Evolutionary conservation across 495 filamentous ascomycete genomes (phyloP).

Genomic region (Penicillium coprophilum): DNA sequence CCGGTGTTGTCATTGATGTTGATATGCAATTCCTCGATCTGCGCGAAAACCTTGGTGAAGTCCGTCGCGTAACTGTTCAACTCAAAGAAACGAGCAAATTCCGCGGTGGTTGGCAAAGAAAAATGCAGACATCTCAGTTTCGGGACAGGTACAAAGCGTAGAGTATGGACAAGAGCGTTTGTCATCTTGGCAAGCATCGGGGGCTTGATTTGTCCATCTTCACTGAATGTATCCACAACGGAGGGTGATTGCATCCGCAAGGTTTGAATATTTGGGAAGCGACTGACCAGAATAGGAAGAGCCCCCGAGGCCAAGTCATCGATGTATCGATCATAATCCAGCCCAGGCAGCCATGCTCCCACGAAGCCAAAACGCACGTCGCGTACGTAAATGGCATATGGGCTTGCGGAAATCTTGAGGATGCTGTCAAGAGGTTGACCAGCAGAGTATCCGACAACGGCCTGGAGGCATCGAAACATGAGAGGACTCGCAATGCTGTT

Average conservation of each 20-base stretch:
- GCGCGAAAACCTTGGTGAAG: neutral
- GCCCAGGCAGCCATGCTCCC: neutral
- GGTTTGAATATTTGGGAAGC: neutral
- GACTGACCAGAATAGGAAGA: neutral
- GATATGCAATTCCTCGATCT: neutral
- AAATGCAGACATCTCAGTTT: neutral
- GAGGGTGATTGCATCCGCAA: neutral
- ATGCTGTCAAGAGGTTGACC: neutral
- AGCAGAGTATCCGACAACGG: neutral
- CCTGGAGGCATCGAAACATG: neutral
- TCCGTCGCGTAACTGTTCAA: neutral
- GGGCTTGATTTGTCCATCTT: neutral
- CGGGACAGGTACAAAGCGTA: neutral
- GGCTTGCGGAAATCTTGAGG: neutral
- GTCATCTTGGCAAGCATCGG: neutral
- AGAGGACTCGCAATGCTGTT: neutral
- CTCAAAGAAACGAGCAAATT: slow-evolving; percentile 1
- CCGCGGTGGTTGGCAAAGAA: neutral
- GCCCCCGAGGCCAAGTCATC: neutral
- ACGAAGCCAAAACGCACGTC: neutral
- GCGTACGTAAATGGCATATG: neutral
- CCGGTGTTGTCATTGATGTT: neutral
- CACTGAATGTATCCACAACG: neutral
- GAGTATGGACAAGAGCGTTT: neutral
- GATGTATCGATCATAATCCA: slow-evolving; percentile 1